Base-by-base conservation (phyloP, 129 eudicot species). In the Helichrysum umbraculigerum region DNA sequence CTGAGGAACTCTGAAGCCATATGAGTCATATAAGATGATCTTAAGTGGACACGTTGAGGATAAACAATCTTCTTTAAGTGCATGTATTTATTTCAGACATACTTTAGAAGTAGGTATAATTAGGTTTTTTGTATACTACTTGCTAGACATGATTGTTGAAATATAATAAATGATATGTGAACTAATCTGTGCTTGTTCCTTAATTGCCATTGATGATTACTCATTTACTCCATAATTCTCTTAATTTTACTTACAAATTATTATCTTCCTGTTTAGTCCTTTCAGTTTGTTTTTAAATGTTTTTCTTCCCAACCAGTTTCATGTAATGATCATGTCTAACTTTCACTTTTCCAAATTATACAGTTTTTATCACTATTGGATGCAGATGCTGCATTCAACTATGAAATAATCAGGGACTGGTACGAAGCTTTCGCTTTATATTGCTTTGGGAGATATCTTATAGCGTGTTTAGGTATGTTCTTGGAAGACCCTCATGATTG, bases 371-470 rank as follows among this genome's bases (percentile, higher is more conserved):
- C 98, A 44, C 73, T 93, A 67, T 74, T 88, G 86, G 79, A 93
- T 84, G 84, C 93, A 74, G 83, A 88, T 73, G 91, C 88, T 66
- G 97, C 97, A 39, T 93, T 93, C 74, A 87, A 91, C 86, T 90
- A 81, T 67, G 98, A 88, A 85, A 84, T 91, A 73, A 77, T 93
- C 81, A 83, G 97, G 81, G 98, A 93, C 71, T 93, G 98, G 79
- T 93, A 93, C 79, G 98, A 93, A 86, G 98, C 98, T 68, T 90
- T 93, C 84, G 98, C 98, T 15, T 79, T 93, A 68, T 93, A 91
- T 81, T 93, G 97, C 96, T 93, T 93, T 65, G 96, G 83, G 90
- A 88, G 98, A 77, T 90, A 90, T 81, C 90, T 93, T 34, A 91
- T 93, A 63, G 98, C 98, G 83, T 90, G 97, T 85, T 84, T 93